Base-by-base conservation (phyloP, 2,329 filamentous ascomycete species). In the Cladosporium sp. region DNA sequence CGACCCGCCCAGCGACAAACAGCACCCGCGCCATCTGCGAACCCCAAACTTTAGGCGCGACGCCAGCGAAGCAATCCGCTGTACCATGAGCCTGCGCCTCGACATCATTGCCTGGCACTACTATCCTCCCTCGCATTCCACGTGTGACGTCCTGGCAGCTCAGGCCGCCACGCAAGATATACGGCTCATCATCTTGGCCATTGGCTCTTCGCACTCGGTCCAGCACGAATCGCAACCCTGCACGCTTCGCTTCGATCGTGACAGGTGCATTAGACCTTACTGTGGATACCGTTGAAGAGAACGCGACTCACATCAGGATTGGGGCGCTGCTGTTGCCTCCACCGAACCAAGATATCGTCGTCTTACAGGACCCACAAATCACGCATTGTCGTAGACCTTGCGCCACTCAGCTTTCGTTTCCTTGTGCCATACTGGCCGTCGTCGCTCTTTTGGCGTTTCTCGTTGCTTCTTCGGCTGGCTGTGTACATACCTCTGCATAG, bases 31-130 rank as follows among this genome's bases (percentile, higher is more conserved):
- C 17, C 37, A 42, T 17, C 37, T 45, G 51, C 51, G 39, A 54
- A 54, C 51, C 28, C 39, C n/a, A 28, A 42, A 35, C 15, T 28
- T 54, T 42, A 35, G 37, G 25, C 51, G 39, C 51, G 51, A 42
- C 51, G 51, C 51, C 51, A 54, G 51, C 51, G 51, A 54, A 54
- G 51, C 51, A 54, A 22, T 44, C 50, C 50, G 25, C 24, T 36
- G 32, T 37, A 53, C 36, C n/a, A 53, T 53, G 36, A 40, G 25
- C 19, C 51, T 54, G 51, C 51, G 32, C 39, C 17, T 44, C 51
- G 51, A 54, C 51, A 54, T 45, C 51, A 54, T 54, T 45, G 15
- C 51, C 51, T 22, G 39, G 28, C 51, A 22, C 40, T 22, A 35
- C 51, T 19, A 24, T 24, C 6, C 25, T 52, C 35, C 22, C 20